These are phyloP conservation scores for Kalanchoe fedtschenkoi DNA, from an alignment of 164 flowering plant species.

Conservation along the genomic window DNA sequence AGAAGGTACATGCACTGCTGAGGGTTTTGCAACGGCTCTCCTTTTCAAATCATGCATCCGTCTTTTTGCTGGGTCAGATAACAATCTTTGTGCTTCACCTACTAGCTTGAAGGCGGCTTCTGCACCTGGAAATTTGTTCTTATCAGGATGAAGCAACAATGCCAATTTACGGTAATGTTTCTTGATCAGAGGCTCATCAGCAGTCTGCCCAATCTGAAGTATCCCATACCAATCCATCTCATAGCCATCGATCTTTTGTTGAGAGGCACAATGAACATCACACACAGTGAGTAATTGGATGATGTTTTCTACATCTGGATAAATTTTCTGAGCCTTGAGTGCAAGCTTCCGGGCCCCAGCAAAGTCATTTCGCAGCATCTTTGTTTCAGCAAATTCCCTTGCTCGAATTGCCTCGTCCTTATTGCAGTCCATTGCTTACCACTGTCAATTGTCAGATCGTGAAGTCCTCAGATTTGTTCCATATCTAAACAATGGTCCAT, in stretches of 20 bases:
- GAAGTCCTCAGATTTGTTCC: too few relatives aligned
- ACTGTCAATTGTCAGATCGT: background rate
- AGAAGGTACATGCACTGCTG: constrained; percentile 15
- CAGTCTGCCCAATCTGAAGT: constrained; percentile 47
- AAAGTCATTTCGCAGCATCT: constrained; percentile 17
- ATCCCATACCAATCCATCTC: constrained; percentile 77
- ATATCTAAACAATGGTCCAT: background rate
- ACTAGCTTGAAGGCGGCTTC: constrained; percentile 75
- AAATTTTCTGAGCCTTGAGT: constrained; percentile 55
- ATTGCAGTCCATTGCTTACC: background rate
- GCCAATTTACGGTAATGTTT: constrained; percentile 75
- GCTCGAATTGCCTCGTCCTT: background rate
- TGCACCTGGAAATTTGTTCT: constrained; percentile 74
- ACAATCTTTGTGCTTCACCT: constrained; percentile 65
- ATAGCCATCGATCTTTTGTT: constrained; percentile 27
- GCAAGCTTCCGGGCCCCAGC: constrained; percentile 49
- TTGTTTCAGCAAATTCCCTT: background rate
- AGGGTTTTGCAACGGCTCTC: constrained; percentile 10
- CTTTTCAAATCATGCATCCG: constrained; percentile 34
- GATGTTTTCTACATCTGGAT: constrained; percentile 44
- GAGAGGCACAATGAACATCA: constrained; percentile 69
- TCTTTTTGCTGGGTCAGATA: constrained; percentile 39
- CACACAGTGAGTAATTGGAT: constrained; percentile 62
- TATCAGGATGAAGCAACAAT: constrained; percentile 78
- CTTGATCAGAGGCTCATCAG: constrained; percentile 60